Evolutionary conservation across 306 rosid species (phyloP).

Genomic region (Castanopsis chinensis): DNA sequence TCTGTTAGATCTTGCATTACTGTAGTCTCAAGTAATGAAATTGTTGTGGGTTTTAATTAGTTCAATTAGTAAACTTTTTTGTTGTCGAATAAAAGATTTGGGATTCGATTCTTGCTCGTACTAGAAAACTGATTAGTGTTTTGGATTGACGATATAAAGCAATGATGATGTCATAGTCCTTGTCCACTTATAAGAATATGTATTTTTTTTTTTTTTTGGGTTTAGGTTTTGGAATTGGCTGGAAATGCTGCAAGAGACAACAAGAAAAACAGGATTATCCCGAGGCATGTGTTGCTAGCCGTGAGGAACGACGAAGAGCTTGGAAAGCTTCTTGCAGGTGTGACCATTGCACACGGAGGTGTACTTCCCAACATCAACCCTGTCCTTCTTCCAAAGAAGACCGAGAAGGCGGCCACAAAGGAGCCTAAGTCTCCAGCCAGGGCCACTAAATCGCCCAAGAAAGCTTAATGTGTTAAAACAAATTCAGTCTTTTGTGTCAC

Average conservation of each 20-base stretch:
- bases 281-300: conserved; percentile 46
- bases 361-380: conserved; percentile 49
- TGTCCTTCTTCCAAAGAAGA: conserved; percentile 39
- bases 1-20: background rate
- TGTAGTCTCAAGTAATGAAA: background rate
- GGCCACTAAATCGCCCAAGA: conserved; percentile 34
- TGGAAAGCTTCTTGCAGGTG: conserved; percentile 46
- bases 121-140: fast-evolving
- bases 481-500: background rate
- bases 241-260: conserved; percentile 59
- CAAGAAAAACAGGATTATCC: conserved; percentile 45
- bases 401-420: conserved; percentile 19
- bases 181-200: too few relatives aligned
- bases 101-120: fast-evolving
- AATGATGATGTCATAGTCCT: too few relatives aligned
- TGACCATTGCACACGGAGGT: conserved; percentile 49
- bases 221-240: conserved; percentile 54
- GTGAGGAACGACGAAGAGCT: conserved; percentile 58
- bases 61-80: too few relatives aligned
- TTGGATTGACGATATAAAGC: too few relatives aligned
- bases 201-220: background rate
- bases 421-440: conserved; percentile 42
- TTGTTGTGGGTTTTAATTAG: fast-evolving
- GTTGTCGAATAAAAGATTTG: too few relatives aligned
- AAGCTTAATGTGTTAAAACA: background rate